Evolutionary conservation across 805 yeast genomes (phyloP), one percentile per base, ranked within the genome.

Genomic region (Lipomyces kockii): DNA sequence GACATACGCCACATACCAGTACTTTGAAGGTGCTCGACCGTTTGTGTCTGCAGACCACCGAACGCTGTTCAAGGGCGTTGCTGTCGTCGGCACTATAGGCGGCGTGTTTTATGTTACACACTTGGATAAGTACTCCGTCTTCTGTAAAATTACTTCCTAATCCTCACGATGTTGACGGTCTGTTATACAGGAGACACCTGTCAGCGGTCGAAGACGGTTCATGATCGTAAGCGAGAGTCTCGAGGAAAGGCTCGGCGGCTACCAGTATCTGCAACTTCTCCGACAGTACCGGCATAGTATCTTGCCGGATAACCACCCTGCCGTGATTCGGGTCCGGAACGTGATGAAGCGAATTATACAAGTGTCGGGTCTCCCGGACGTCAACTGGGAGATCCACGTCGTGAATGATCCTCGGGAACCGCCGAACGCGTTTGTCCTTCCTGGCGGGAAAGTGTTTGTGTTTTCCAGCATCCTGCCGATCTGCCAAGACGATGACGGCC

Each of bases 391-490:
- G 71, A 86, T 95, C 35, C 91, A 91, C 76, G 90, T 95, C 27
- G 88, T 91, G 25, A 85, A 89, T 69, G 89, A 86, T 65, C 86
- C 89, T 1, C 78, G 79, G 43, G 83, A 83, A n/a, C 93, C 97
- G 17, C 98, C 99, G 2, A 95, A 95, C 79, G 99, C 99, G 0
- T 94, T 95, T 79, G 97, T 95, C 22, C 81, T 95, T 46, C 98
- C 98, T 25, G 94, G 95, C 68, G 99, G 99, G 6, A 93, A 93
- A 77, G 97, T 95, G 55, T 95, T 95, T 79, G 92, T 95, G 22
- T 91, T 90, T 75, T 83, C 89, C 58, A 86, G 90, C 9, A 91
- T 95, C 53, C 76, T 95, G 58, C 89, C 90, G 1, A 85, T 95
- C 37, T 89, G 97, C 77, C 80, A 81, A 32, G 87, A 90, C 75